A percentile compares a stretch with the other conserved stretches of the same genome.
Evolutionary conservation across 345 rosid species (phyloP).

Genomic region (Arabis hirsuta): DNA sequence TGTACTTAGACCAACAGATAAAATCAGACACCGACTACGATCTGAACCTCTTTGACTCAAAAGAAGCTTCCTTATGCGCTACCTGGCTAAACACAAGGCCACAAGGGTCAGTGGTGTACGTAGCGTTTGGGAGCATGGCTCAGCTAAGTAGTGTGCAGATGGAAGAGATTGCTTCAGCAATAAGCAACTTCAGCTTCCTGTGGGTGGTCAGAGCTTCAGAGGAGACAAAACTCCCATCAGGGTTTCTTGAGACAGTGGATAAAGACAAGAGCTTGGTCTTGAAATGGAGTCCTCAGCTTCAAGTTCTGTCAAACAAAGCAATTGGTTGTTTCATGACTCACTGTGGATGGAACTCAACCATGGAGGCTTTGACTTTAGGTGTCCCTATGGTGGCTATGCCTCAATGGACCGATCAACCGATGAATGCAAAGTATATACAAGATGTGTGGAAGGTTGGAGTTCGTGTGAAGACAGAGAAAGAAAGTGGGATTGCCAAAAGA

Average conservation of each 20-base stretch:
- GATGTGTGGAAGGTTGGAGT: slow-evolving; percentile 69
- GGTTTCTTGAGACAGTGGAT: slow-evolving; percentile 30
- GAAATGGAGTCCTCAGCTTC: slow-evolving; percentile 62
- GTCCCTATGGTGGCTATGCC: slow-evolving; percentile 67
- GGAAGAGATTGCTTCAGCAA: slow-evolving; percentile 57
- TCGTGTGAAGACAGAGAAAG: slow-evolving; percentile 51
- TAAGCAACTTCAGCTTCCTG: slow-evolving; percentile 48
- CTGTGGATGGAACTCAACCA: slow-evolving; percentile 70
- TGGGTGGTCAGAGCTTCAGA: slow-evolving; percentile 65
- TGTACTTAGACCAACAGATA: slow-evolving; percentile 57
- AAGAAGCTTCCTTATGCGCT: slow-evolving; percentile 41
- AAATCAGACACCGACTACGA: slow-evolving; percentile 53
- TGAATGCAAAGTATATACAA: slow-evolving; percentile 59
- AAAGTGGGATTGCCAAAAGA: slow-evolving; percentile 54
- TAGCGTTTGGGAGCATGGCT: slow-evolving; percentile 74
- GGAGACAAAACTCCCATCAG: slow-evolving; percentile 50
- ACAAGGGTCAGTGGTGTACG: slow-evolving; percentile 57
- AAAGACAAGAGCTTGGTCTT: slow-evolving; percentile 47
- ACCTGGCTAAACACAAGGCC: slow-evolving; percentile 59
- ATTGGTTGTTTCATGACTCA: slow-evolving; percentile 68
- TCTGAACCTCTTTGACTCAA: slow-evolving; percentile 48
- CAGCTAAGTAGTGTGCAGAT: slow-evolving; percentile 49
- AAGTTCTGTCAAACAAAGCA: slow-evolving; percentile 52
- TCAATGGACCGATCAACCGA: slow-evolving; percentile 58
- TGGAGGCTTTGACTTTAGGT: slow-evolving; percentile 57